Percentiles rank a stretch among this genome's conserved stretches.
phyloP scores from a whole-genome alignment of 2,329 filamentous ascomycete species.

The Phyllosticta citrichinensis region DNA sequence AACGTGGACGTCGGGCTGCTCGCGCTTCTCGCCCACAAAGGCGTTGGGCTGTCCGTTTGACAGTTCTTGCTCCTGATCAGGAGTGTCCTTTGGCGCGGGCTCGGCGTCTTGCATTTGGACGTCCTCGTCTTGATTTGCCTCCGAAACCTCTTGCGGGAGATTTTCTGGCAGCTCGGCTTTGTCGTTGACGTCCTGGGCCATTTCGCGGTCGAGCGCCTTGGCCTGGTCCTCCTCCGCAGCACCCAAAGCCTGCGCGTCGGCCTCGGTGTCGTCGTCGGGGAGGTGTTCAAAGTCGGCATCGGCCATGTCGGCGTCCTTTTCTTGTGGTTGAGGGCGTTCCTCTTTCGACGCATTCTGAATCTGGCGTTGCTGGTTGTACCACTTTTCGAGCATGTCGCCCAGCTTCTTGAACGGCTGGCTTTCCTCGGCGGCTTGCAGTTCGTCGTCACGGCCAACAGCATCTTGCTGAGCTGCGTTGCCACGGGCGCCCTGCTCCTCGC shows the following conservation, averaged over 20 bases:
- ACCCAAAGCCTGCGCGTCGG: slow-evolving; percentile 88
- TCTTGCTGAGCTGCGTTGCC: slow-evolving; percentile 26
- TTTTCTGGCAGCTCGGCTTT: slow-evolving; percentile 27
- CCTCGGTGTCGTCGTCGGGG: slow-evolving; percentile 66
- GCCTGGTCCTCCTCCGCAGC: slow-evolving; percentile 81
- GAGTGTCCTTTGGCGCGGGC: slow-evolving; percentile 21
- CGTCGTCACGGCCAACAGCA: slow-evolving; percentile 26
- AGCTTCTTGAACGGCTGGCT: slow-evolving; percentile 84
- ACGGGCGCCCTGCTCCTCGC: slow-evolving; percentile 51
- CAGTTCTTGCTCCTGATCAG: slow-evolving; percentile 17
- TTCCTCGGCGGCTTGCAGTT: slow-evolving; percentile 31
- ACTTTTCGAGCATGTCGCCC: slow-evolving; percentile 83
- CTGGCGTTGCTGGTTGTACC: slow-evolving; percentile 80
- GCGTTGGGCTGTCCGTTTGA: slow-evolving; percentile 30
- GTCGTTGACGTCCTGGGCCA: slow-evolving; percentile 67
- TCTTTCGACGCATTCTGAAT: slow-evolving; percentile 48
- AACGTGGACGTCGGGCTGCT: slow-evolving; percentile 15
- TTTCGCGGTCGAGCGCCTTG: slow-evolving; percentile 74
- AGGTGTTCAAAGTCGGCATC: slow-evolving; percentile 89
- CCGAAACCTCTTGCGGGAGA: slow-evolving; percentile 17
- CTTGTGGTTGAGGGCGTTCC: slow-evolving; percentile 36
- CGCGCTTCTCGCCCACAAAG: slow-evolving; percentile 36
- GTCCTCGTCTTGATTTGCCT: slow-evolving; percentile 25
- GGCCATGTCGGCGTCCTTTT: slow-evolving; percentile 58
- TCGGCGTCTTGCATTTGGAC: slow-evolving; percentile 37